phyloP scores from a whole-genome alignment of 2,329 filamentous ascomycete genomes.

The Pseudogymnoascus sp. region DNA sequence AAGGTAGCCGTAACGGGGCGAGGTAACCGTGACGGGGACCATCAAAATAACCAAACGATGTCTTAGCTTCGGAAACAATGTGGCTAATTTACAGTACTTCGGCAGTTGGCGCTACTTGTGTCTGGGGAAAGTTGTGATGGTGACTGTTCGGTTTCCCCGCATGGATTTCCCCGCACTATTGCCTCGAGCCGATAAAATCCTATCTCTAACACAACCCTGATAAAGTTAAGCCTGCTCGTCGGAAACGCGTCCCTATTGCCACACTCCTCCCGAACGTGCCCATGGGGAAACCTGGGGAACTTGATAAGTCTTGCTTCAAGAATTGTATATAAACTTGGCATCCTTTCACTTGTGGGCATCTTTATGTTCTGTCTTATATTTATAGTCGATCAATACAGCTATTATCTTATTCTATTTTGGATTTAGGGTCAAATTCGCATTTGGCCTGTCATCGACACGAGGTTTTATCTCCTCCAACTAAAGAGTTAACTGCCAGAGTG shows the following conservation, averaged over 20 bases:
- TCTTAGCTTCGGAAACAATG: neutral
- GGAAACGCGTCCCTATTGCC: neutral
- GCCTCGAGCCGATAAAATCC: neutral
- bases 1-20: neutral
- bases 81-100: neutral
- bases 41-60: neutral
- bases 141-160: neutral
- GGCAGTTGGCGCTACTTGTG: too few relatives aligned
- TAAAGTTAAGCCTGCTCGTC: too few relatives aligned
- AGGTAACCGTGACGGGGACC: neutral
- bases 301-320: neutral
- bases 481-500: neutral
- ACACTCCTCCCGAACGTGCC: neutral
- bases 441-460: neutral
- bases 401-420: neutral
- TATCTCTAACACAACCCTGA: neutral
- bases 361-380: neutral
- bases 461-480: neutral
- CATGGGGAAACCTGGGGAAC: neutral
- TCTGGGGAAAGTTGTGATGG: too few relatives aligned
- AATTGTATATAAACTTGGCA: neutral
- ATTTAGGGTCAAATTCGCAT: neutral
- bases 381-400: neutral
- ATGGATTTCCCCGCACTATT: neutral
- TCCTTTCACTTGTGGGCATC: neutral